These are phyloP conservation scores for Neonectria neomacrospora DNA, from an alignment of 2,329 filamentous ascomycete species.

Conservation along the genomic window DNA sequence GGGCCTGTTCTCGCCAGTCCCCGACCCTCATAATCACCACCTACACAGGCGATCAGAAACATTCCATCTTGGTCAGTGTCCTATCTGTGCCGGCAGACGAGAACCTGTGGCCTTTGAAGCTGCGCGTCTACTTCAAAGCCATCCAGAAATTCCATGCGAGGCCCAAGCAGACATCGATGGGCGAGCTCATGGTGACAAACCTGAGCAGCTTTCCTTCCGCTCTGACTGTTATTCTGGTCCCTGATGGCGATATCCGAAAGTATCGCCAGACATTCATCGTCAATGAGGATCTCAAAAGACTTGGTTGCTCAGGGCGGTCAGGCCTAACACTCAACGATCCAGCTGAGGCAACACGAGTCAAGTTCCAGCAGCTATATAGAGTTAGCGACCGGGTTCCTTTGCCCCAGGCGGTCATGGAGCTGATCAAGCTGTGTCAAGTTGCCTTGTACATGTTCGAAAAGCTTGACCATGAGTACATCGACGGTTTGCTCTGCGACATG, in stretches of 20 bases:
- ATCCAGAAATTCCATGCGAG: slow-evolving; percentile 87
- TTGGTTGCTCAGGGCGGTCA: slow-evolving; percentile 91
- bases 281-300: slow-evolving; percentile 91
- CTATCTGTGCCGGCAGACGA: slow-evolving; percentile 86
- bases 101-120: slow-evolving; percentile 78
- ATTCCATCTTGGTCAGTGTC: slow-evolving; percentile 82
- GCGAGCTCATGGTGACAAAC: slow-evolving; percentile 93
- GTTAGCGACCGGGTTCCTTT: slow-evolving; percentile 85
- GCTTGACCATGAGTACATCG: slow-evolving; percentile 87
- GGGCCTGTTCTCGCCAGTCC: slow-evolving; percentile 91
- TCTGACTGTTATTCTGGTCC: slow-evolving; percentile 89
- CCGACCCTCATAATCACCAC: slow-evolving; percentile 93
- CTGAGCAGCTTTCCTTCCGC: slow-evolving; percentile 91
- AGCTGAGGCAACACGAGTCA: slow-evolving; percentile 83
- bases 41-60: slow-evolving; percentile 86
- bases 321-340: slow-evolving; percentile 84
- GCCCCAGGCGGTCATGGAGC: slow-evolving; percentile 81
- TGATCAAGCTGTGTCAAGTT: slow-evolving; percentile 91
- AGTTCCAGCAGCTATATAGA: slow-evolving; percentile 91
- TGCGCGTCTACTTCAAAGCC: slow-evolving; percentile 87
- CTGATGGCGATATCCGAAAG: slow-evolving; percentile 83
- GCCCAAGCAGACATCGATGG: slow-evolving; percentile 82
- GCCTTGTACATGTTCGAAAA: slow-evolving; percentile 90
- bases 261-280: slow-evolving; percentile 89
- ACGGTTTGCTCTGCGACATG: slow-evolving; percentile 91